phyloP scores from a whole-genome alignment of 805 yeast genomes.

The Cyberlindnera misumaiensis region DNA sequence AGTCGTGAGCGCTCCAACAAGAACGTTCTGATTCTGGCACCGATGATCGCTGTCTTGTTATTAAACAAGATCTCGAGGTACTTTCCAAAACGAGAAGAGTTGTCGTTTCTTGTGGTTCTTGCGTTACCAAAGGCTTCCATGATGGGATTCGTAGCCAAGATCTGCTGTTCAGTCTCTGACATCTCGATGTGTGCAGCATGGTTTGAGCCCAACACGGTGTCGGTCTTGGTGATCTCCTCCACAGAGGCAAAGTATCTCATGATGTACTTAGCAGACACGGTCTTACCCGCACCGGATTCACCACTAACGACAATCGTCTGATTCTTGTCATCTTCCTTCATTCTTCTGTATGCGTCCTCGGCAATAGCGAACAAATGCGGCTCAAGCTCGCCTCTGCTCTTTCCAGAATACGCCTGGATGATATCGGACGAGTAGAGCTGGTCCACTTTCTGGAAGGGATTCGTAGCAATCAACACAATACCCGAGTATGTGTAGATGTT shows the following conservation, averaged over 20 bases:
- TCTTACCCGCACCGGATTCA: conserved; percentile 98
- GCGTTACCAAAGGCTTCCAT: conserved; percentile 99
- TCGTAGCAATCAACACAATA: conserved; percentile 91
- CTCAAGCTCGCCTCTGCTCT: conserved; percentile 88
- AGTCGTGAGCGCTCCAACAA: conserved; percentile 88
- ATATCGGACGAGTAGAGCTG: conserved; percentile 86
- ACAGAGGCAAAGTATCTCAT: conserved; percentile 98
- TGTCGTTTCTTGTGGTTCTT: conserved; percentile 93
- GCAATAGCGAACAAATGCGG: conserved; percentile 98
- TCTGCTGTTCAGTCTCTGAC: conserved; percentile 89
- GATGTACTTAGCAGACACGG: conserved; percentile 93
- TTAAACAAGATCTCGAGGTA: conserved; percentile 88
- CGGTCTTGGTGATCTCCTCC: conserved; percentile 40
- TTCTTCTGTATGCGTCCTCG: conserved; percentile 92
- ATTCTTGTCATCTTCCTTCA: conserved; percentile 78
- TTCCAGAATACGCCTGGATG: conserved; percentile 91
- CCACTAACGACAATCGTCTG: conserved; percentile 97
- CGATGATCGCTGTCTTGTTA: conserved; percentile 68
- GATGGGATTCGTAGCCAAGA: conserved; percentile 92
- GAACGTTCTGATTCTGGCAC: conserved; percentile 92
- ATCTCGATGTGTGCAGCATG: conserved; percentile 48
- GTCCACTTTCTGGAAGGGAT: conserved; percentile 91
- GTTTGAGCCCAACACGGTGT: conserved; percentile 33
- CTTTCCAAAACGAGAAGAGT: conserved; percentile 96
- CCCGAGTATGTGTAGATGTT: conserved; percentile 95